Conservation (phyloP, 352 stramenopile genomes). For the Elongisporangium prolatum region DNA sequence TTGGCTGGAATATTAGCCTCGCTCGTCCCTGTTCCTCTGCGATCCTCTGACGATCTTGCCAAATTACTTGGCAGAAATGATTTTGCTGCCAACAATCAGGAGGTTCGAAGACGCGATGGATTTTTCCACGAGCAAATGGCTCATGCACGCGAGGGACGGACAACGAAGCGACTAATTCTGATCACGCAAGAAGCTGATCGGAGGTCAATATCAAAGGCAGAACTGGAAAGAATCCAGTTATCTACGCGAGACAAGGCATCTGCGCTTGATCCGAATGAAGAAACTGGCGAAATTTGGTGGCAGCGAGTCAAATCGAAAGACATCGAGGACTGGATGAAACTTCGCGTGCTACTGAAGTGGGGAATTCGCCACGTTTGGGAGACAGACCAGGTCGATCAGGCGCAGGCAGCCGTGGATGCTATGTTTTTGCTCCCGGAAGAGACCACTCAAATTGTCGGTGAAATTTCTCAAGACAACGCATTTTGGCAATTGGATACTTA, state of each 20-base stretch:
- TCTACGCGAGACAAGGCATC: constrained; percentile 41
- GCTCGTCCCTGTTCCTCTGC: constrained; percentile 53
- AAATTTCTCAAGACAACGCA: constrained; percentile 48
- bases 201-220: constrained; percentile 56
- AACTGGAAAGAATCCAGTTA: constrained; percentile 63
- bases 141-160: constrained; percentile 64
- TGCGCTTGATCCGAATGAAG: constrained; percentile 18
- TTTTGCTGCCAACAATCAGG: constrained; percentile 65
- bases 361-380: constrained; percentile 77
- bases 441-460: constrained; percentile 7
- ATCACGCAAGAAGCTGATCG: constrained; percentile 46
- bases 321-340: constrained; percentile 84
- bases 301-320: constrained; percentile 82
- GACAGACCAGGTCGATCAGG: constrained; percentile 2
- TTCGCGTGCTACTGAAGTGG: constrained; percentile 74
- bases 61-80: constrained; percentile 50
- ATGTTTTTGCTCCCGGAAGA: constrained; percentile 7
- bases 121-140: constrained; percentile 86
- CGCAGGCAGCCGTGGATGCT: constrained; percentile 9
- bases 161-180: constrained; percentile 47
- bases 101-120: constrained; percentile 67
- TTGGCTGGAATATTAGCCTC: constrained; percentile 60
- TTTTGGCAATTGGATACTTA: constrained; percentile 82
- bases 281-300: constrained; percentile 62
- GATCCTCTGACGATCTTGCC: constrained; percentile 61